Evolutionary conservation across 768 basidiomycete species (phyloP).

Genomic region (Glaciozyma martinii): DNA sequence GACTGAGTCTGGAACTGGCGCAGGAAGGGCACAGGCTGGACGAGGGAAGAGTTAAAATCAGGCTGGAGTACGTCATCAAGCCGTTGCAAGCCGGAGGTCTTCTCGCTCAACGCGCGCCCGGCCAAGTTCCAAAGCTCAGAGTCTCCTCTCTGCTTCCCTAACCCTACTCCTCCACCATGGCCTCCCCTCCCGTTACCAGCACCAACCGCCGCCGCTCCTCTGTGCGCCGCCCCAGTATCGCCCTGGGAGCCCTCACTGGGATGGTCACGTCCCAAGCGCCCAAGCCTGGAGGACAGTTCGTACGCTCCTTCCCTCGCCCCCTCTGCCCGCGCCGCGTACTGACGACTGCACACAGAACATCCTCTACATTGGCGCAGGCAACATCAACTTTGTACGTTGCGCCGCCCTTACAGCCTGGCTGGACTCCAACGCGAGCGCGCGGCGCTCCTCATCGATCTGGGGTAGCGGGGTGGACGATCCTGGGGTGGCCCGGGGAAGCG

Average conservation of each 20-base stretch:
- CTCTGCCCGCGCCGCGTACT: neutral
- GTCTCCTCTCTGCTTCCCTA: no score
- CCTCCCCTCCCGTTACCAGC: neutral
- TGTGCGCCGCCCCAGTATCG: constrained; percentile 19
- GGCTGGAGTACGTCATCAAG: no score
- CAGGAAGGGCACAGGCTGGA: no score
- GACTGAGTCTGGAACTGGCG: no score
- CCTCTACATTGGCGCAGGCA: neutral
- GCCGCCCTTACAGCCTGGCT: no score
- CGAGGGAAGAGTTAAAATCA: no score
- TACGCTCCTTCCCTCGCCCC: neutral
- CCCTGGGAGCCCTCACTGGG: constrained; percentile 9
- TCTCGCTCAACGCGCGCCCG: no score
- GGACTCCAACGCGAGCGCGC: neutral
- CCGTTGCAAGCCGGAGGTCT: no score
- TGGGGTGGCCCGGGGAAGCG: neutral
- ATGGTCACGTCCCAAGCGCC: constrained; percentile 19
- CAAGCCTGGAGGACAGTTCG: constrained; percentile 18
- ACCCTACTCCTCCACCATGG: no score
- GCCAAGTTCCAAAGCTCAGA: no score
- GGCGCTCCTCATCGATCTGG: neutral
- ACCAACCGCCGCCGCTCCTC: neutral
- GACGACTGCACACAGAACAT: neutral
- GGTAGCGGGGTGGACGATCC: neutral
- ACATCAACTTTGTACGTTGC: constrained; percentile 1